Evolutionary conservation across 768 basidiomycete species (phyloP), one percentile per base, ranked within the genome.

Genomic region (Chalciporus sphaerocephalus): DNA sequence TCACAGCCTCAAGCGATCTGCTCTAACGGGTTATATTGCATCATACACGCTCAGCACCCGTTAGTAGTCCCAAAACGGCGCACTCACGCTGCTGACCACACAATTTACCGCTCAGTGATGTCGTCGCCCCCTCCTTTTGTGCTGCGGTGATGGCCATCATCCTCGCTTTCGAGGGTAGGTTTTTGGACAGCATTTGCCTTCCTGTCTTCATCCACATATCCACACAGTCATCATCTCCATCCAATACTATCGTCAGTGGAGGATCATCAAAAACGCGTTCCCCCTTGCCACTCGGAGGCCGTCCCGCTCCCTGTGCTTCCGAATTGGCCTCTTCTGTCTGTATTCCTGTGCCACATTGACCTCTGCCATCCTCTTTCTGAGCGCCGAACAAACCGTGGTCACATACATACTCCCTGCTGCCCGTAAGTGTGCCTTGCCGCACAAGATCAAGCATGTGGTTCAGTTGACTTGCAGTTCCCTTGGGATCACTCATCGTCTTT

Each of bases 11-110:
- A 44, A 25, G 39, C 47, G 2, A 52, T 62, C 30, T 27, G 3
- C 45, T 56, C 60, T 36, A 79, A 78, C 56, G 74, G 75, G 24
- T 51, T 81, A 35, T 80, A 79, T 60, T 81, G 80, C 53, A 67
- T 69, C 13, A 55, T 70, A n/a, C 51, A 56, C 17, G 48, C 52
- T 9, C 51, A 56, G 28, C 50, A 55, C 36, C 59, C 71, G 78
- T 79, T 46, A 44, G 76, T 61, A 37, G 45, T 34, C 40, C 30
- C 34, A 43, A 21, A 22, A 12, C 38, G 22, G 30, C 46, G 46
- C 47, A 44, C 22, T 20, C 42, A 34, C 38, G 32, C n/a, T 34
- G 27, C 47, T 63, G 40, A 61, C 43, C 25, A 37, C 23, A n/a
- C n/a, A n/a, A n/a, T 42, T 30, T 58, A 54, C 54, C 55, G 40